Evolutionary conservation across 106 monocot species (phyloP).

Genomic region (Acanthochlamys bracteata): DNA sequence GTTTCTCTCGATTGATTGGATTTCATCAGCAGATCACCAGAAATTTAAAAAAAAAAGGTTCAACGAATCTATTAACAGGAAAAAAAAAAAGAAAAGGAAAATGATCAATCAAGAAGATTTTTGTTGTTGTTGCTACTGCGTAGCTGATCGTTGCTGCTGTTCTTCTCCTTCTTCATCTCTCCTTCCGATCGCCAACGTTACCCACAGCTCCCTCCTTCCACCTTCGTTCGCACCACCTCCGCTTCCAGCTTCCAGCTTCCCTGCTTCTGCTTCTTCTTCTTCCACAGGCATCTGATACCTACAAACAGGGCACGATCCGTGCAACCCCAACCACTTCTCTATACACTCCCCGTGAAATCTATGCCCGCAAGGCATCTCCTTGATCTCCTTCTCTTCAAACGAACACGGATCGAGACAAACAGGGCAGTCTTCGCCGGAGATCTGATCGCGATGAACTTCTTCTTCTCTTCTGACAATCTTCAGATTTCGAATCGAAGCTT

Average conservation of each 20-base stretch:
- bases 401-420: constrained; percentile 50
- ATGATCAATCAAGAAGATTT: no score
- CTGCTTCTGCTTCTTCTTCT: constrained; percentile 12
- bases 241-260: not conserved
- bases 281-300: constrained; percentile 53
- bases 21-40: no score
- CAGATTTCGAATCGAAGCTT: constrained; percentile 48
- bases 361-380: constrained; percentile 81
- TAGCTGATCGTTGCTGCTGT: no score
- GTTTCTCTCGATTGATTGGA: no score
- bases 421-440: constrained; percentile 24
- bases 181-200: not conserved
- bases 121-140: no score
- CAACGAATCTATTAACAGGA: no score
- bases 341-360: constrained; percentile 63
- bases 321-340: constrained; percentile 64
- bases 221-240: constrained; percentile 6
- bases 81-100: no score
- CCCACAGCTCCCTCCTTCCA: constrained; percentile 20
- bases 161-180: not conserved
- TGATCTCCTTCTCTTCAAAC: constrained; percentile 17
- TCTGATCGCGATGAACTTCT: no score
- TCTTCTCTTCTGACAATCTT: constrained; percentile 13
- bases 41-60: no score
- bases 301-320: constrained; percentile 71